Evolutionary conservation across 768 basidiomycete genomes (phyloP).

Genomic region (Galerina sulciceps): DNA sequence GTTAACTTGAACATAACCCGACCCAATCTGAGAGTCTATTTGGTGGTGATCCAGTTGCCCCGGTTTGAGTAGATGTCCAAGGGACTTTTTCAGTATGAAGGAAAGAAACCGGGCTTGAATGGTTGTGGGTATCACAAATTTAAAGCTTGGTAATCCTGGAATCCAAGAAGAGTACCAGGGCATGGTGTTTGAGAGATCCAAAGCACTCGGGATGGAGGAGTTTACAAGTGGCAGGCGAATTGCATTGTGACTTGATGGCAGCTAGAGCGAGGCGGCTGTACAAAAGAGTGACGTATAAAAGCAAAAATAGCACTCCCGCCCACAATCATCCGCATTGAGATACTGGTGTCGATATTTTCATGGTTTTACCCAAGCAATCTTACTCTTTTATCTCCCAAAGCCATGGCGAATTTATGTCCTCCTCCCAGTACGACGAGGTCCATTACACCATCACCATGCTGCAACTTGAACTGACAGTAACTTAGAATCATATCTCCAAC

Average conservation of each 20-base stretch:
- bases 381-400: slow-evolving; percentile 8
- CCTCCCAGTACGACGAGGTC: slow-evolving; percentile 7
- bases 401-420: background rate
- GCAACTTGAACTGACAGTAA: background rate
- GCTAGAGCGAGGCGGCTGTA: no score
- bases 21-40: slow-evolving; percentile 93
- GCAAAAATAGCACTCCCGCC: no score
- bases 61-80: slow-evolving; percentile 87
- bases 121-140: slow-evolving; percentile 64
- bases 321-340: no score
- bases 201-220: background rate
- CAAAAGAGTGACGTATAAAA: no score
- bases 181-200: slow-evolving; percentile 19
- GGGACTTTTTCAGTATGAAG: slow-evolving; percentile 79
- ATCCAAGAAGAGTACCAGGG: slow-evolving; percentile 62
- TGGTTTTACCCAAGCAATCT: slow-evolving; percentile 8
- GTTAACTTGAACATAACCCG: slow-evolving; percentile 85
- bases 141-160: slow-evolving; percentile 69
- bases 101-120: slow-evolving; percentile 91
- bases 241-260: no score
- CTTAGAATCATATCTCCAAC: slow-evolving; percentile 17
- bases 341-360: no score
- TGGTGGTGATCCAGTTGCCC: slow-evolving; percentile 87
- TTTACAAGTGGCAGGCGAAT: no score
- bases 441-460: background rate